Percentiles rank a stretch among this genome's conserved stretches.
Evolutionary conservation across 225 moss, liverwort and hornwort genomes (phyloP).

Genomic region (Thuidium tamariscinum): DNA sequence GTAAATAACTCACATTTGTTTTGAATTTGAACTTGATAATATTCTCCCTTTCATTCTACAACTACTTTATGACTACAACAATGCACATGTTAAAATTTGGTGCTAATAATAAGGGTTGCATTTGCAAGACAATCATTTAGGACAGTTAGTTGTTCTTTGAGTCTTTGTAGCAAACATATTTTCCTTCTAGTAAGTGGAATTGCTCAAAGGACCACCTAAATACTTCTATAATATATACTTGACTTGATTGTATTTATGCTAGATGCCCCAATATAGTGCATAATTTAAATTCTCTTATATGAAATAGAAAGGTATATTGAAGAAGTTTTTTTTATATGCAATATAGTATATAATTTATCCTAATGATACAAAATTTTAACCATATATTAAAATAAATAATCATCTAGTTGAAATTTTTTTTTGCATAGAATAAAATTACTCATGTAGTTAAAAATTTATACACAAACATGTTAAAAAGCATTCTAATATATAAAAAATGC

Average conservation of each 20-base stretch:
- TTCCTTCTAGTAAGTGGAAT: no score
- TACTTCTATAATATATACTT: no score
- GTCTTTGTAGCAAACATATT: no score
- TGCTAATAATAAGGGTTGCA: no score
- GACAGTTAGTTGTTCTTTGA: no score
- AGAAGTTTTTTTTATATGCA: background rate
- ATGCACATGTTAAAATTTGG: no score
- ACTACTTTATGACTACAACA: no score
- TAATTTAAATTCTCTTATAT: background rate
- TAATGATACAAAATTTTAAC: fast-evolving
- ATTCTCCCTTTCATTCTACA: no score
- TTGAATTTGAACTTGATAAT: no score
- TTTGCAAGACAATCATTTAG: no score
- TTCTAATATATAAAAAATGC: background rate
- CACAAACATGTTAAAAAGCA: background rate
- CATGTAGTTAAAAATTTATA: fast-evolving
- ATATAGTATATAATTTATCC: background rate
- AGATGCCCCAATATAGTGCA: fast-evolving
- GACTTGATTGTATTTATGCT: background rate
- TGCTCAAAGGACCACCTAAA: no score
- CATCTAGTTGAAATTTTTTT: background rate
- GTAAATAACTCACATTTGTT: no score
- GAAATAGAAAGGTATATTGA: background rate
- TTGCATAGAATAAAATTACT: background rate
- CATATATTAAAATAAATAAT: background rate